Base-by-base conservation (phyloP, 345 rosid species). In the Syzygium jambos region DNA sequence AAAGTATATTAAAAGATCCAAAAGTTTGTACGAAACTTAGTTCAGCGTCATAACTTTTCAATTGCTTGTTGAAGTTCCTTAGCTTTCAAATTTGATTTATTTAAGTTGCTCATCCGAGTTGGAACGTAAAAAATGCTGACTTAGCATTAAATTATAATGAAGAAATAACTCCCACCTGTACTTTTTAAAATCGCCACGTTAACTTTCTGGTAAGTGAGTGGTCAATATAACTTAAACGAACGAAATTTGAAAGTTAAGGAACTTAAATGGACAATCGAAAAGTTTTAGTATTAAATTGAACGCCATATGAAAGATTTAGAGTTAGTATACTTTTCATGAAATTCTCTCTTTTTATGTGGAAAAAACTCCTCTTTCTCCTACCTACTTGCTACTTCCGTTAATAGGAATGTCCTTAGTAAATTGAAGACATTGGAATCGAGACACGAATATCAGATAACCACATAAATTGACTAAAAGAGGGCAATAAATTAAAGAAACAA, bases 11-110 rank as follows among this genome's bases (percentile, higher is more conserved):
- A 19, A 14, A 34, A 73, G 14, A 22, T 73, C 49, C 27, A 38
- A 19, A 73, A 9, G 0, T 9, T 73, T 19, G 25, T 19, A 19
- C 0, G 0, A 0, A 1, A 34, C 49, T 73, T 19, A 34, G 3
- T 73, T 38, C 2, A 38, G 4, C 21, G 49, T 3, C 27, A 73
- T 8, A 34, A 3, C 82, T 73, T 73, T 73, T 38, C 2, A 3
- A 73, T 19, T 27, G 1, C 14, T 38, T 7, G 10, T 0, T 34
- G 6, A 17, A 17, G 13, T 68, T 68, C 78, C 1, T 4, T 30
- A 30, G 9, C 22, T 68, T 68, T 9, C 41, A 68, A 68, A 34
- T 19, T 68, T 19, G 49, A 19, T 73, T 38, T 4, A 5, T 38
- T 68, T 68, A 68, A 68, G 23, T 30, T 68, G 78, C 23, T 68